Conservation (phyloP, 179 eudicot genomes). For the Silene coronaria region DNA sequence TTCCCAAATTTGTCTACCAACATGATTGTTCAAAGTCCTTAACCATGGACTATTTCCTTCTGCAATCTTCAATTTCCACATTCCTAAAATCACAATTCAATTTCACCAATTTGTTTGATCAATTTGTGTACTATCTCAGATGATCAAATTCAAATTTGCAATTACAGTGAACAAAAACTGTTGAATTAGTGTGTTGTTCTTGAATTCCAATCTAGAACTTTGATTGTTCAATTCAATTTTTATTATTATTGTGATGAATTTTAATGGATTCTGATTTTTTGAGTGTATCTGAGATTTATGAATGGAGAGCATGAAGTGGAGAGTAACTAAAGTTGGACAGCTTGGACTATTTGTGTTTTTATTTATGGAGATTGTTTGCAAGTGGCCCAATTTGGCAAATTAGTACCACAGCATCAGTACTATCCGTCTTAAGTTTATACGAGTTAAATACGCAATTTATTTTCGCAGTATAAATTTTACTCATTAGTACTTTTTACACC, state of each 20-base stretch:
- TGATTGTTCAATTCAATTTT: no score
- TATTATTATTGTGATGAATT: background rate
- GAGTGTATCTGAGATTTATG: background rate
- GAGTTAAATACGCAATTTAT: no score
- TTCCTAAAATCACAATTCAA: conserved; percentile 12
- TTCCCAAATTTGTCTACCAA: conserved; percentile 90
- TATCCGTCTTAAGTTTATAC: no score
- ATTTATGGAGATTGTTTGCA: no score
- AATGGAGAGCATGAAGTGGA: background rate
- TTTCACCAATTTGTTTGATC: background rate
- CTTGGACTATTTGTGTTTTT: no score
- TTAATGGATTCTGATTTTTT: background rate
- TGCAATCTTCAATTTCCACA: conserved; percentile 46
- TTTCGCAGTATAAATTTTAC: no score
- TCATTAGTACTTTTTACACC: no score
- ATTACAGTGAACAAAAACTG: background rate
- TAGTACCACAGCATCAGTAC: no score
- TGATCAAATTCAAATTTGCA: conserved; percentile 1
- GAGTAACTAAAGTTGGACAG: no score
- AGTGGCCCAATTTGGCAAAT: no score
- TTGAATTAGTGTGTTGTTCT: background rate
- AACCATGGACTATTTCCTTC: conserved; percentile 82
- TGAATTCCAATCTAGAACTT: background rate
- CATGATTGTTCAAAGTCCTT: conserved; percentile 57
- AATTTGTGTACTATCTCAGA: background rate